Percentiles rank a stretch among this genome's conserved stretches.
These are phyloP conservation scores for Coleophoma cylindrospora DNA, from an alignment of 2,329 filamentous ascomycete genomes.

Conservation along the genomic window DNA sequence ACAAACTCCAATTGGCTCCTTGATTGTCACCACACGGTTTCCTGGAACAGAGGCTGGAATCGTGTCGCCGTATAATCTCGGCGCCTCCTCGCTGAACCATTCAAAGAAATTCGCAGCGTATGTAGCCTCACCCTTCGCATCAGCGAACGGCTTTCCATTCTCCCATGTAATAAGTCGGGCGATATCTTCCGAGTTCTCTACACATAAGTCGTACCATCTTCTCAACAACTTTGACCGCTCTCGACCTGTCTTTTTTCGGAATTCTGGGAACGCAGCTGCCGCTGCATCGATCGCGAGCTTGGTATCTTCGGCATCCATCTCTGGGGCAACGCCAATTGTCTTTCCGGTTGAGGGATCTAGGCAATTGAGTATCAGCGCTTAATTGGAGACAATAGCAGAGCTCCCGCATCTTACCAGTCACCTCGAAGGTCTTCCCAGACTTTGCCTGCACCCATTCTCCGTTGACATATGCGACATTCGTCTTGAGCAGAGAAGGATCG, in stretches of 20 bases:
- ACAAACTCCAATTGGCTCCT: slow-evolving; percentile 80
- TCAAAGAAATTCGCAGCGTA: slow-evolving; percentile 75
- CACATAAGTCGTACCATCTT: slow-evolving; percentile 77
- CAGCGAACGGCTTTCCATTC: slow-evolving; percentile 79
- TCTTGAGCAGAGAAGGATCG: slow-evolving; percentile 78
- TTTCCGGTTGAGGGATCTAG: slow-evolving; percentile 78
- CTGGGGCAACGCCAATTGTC: slow-evolving; percentile 77
- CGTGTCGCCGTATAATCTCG: slow-evolving; percentile 67
- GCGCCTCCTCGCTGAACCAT: slow-evolving; percentile 79
- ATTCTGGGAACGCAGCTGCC: slow-evolving; percentile 65
- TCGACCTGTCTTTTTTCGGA: slow-evolving; percentile 67
- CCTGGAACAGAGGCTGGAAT: slow-evolving; percentile 65
- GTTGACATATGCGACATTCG: slow-evolving; percentile 77
- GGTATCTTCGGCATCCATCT: slow-evolving; percentile 75
- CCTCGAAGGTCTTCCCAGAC: slow-evolving; percentile 88
- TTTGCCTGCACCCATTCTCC: slow-evolving; percentile 85
- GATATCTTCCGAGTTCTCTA: slow-evolving; percentile 74
- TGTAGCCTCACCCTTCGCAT: slow-evolving; percentile 66
- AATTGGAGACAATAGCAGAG: not conserved
- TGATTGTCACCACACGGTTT: slow-evolving; percentile 73
- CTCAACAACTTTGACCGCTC: slow-evolving; percentile 70
- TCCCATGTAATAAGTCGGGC: slow-evolving; percentile 83
- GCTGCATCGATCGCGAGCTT: slow-evolving; percentile 82
- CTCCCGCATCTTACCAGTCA: slow-evolving; percentile 48
- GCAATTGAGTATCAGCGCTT: not conserved